Evolutionary conservation across 257 asterid genomes (phyloP), one percentile per base, ranked within the genome.

Genomic region (Osmanthus fragrans): DNA sequence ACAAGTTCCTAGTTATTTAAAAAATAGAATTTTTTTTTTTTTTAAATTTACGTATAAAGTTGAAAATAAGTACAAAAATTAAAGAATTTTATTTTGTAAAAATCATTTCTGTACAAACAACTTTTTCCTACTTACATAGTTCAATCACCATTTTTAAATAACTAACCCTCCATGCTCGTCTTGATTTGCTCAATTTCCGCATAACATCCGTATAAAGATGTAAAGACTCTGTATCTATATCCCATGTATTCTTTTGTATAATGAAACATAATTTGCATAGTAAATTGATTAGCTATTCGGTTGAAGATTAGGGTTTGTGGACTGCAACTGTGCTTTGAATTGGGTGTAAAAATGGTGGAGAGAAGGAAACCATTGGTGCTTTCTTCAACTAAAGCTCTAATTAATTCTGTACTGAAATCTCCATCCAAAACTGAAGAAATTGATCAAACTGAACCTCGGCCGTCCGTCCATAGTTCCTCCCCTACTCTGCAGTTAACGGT

Each of bases 321-420:
- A 58, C 32, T 54, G 64, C 64, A 54, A 19, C 64, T 58, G 32
- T 58, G 13, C 69, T 25, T 63, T 63, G 69, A 25, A 63, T 63
- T 63, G 69, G 69, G 33, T 25, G 34, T 63, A 11, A 63, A 16
- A 76, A 89, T 92, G 97, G 96, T 85, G 86, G 93, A 84, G 85
- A 88, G 90, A 87, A 80, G 90, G 87, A 90, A 85, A 84, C 97
- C 98, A 15, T 84, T 95, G 82, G 88, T 93, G 81, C 98, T 95
- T 74, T 85, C 96, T 83, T 89, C 99, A 74, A 95, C 98, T 66
- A 85, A 86, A 86, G 86, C 87, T 63, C 94, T 91, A 40, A 80
- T 95, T 71, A 72, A 91, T 76, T 95, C 98, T 23, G 60, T 89
- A 47, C 80, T 86, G 58, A 79, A 71, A 82, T 56, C 87, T 80